Conservation (phyloP, 148 eudicot genomes). For the Rhododendron vialii region DNA sequence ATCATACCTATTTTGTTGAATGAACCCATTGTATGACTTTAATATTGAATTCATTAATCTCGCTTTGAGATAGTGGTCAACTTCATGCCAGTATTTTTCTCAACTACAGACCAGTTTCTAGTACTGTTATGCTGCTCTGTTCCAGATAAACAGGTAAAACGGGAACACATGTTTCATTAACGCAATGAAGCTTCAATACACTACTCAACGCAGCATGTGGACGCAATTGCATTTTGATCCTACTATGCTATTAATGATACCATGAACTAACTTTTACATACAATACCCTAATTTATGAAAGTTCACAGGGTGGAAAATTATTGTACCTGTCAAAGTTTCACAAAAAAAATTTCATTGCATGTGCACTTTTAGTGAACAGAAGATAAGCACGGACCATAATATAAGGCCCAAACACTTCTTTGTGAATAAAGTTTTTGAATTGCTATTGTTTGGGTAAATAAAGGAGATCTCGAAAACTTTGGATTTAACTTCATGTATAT, state of each 20-base stretch:
- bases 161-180: neutral
- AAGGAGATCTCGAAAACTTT: neutral
- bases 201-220: neutral
- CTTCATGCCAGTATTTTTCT: neutral
- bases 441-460: neutral
- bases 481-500: neutral
- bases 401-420: neutral
- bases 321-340: neutral
- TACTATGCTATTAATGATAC: neutral
- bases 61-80: neutral
- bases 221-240: neutral
- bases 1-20: neutral
- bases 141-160: neutral
- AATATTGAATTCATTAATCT: no score
- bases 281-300: neutral
- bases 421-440: neutral
- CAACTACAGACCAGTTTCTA: neutral
- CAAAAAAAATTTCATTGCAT: neutral
- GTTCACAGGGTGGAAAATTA: neutral
- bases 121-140: neutral
- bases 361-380: neutral
- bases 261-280: neutral
- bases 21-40: neutral
- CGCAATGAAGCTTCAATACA: neutral
- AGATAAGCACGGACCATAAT: neutral